Base-by-base conservation (phyloP, 2,329 filamentous ascomycete species). In the Botrytis fragariae region DNA sequence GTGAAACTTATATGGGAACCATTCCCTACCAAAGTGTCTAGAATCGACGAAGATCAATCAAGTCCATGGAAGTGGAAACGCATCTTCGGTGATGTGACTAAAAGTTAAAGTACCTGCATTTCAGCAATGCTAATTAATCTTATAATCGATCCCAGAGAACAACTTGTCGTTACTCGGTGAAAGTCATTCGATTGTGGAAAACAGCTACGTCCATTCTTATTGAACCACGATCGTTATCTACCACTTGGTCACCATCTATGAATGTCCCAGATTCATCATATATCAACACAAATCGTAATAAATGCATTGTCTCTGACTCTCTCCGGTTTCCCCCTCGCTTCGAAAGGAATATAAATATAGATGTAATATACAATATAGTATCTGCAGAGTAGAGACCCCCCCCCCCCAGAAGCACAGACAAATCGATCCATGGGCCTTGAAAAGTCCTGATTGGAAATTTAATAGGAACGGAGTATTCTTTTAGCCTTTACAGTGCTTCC, bases 381-480 rank as follows among this genome's bases (percentile, higher is more conserved):
- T 54, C 48, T 54, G 7, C 48, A 54, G 48, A 29, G 14, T 29
- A 22, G 35, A 29, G 29, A 22, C 20, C 42, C 6, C 29, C 16
- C 16, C 63, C 16, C 35, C 35, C 16, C 39, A 69, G 37, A 69
- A 54, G 63, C 63, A 67, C 64, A 67, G 64, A 67, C 64, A 39
- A 32, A 42, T 42, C 59, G n/a, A 57, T 54, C 25, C 32, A 61
- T 71, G 60, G 60, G n/a, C 42, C 69, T 42, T 39, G 32, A 64
- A 44, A 29, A 65, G 22, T 51, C 32, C 29, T 51, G 48, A 18
- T 39, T 22, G 22, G 45, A 68, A 22, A 54, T 54, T 35, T 71
- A 57, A 71, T 71, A 71, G 69, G 69, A 22, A 63, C 69, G 69
- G 69, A 71, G 32, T 12, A 62, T 71, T 63, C 44, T 70, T 70